A percentile compares a stretch with the other conserved stretches of the same genome.
phyloP scores from a whole-genome alignment of 1,284 basidiomycete species.

The Rhodotorula sp. region DNA sequence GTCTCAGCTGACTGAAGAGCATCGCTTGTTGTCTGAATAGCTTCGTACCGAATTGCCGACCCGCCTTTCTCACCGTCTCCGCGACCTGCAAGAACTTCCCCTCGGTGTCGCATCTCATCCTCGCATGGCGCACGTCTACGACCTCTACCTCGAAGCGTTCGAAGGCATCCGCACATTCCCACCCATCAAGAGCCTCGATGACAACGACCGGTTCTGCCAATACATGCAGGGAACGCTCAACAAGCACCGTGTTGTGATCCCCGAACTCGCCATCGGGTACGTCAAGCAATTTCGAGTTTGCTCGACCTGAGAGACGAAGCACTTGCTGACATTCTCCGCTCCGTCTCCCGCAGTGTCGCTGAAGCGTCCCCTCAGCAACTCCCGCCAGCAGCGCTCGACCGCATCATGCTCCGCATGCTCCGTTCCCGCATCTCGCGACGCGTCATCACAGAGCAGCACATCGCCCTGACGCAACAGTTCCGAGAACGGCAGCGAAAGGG shows the following conservation, averaged over 20 bases:
- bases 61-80: constrained; percentile 79
- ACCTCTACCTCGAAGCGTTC: constrained; percentile 55
- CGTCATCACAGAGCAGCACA: constrained; percentile 84
- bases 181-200: constrained; percentile 66
- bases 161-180: constrained; percentile 69
- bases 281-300: too few species aligned
- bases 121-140: constrained; percentile 77
- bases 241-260: constrained; percentile 65
- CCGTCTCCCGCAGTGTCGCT: constrained; percentile 45
- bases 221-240: constrained; percentile 66
- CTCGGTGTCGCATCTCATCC: constrained; percentile 86
- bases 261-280: constrained; percentile 42
- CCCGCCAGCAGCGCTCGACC: constrained; percentile 72
- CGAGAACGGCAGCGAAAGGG: constrained; percentile 55
- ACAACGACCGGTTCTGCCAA: constrained; percentile 75
- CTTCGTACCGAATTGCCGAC: constrained; percentile 81
- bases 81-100: constrained; percentile 79
- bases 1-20: neutral
- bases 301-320: too few species aligned
- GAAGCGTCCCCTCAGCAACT: constrained; percentile 68
- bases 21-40: constrained; percentile 17
- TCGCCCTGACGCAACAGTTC: constrained; percentile 69
- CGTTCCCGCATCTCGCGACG: constrained; percentile 83
- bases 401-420: constrained; percentile 87
- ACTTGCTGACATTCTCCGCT: constrained; percentile 24